These are phyloP conservation scores for Skeletonema tropicum DNA, from an alignment of 108 stramenopile species.

Conservation along the genomic window DNA sequence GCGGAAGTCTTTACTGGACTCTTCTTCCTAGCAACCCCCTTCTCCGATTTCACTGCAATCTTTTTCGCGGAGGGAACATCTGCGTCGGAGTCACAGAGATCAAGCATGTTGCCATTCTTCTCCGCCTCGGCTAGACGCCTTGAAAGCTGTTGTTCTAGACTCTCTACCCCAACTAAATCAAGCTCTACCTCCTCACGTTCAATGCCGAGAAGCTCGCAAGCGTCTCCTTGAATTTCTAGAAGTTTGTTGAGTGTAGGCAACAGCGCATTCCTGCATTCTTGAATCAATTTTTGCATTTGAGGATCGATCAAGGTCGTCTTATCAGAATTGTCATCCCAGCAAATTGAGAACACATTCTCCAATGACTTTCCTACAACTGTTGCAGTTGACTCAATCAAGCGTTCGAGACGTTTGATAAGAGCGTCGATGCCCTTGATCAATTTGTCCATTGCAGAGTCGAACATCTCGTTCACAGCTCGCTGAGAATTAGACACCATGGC, in stretches of 20 bases:
- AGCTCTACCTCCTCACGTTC: constrained; percentile 50
- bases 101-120: constrained; percentile 35
- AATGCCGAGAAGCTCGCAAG: constrained; percentile 44
- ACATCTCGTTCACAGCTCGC: constrained; percentile 28
- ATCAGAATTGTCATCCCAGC: constrained; percentile 44
- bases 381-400: constrained; percentile 22
- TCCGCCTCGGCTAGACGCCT: constrained; percentile 43
- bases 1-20: neutral
- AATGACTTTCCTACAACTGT: constrained; percentile 19
- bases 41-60: constrained; percentile 17
- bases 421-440: constrained; percentile 35
- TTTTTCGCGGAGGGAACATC: constrained; percentile 7
- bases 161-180: constrained; percentile 53
- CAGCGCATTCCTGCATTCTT: constrained; percentile 38
- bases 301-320: constrained; percentile 32
- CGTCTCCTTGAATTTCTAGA: constrained; percentile 15
- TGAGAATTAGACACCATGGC: constrained; percentile 24
- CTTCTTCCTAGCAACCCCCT: neutral
- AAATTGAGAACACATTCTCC: constrained; percentile 48
- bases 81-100: constrained; percentile 43
- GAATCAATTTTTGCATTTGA: constrained; percentile 28
- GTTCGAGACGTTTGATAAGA: constrained; percentile 27
- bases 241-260: constrained; percentile 47
- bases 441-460: constrained; percentile 30
- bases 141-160: constrained; percentile 35